Evolutionary conservation across 2,329 filamentous ascomycete genomes (phyloP).

Genomic region (Monosporascus sp.): DNA sequence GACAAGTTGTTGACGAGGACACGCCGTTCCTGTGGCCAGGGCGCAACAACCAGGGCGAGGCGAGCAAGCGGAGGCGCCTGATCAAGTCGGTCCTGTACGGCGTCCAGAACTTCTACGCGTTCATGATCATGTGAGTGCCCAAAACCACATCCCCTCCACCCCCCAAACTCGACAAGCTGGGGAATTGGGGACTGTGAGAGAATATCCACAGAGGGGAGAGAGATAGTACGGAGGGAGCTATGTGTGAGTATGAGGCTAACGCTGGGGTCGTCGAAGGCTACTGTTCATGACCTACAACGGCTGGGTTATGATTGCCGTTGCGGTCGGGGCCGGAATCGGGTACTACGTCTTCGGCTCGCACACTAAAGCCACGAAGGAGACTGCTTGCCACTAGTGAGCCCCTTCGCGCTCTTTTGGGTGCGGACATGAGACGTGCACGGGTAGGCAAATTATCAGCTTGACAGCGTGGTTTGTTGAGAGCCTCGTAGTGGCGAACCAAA

Average conservation of each 20-base stretch:
- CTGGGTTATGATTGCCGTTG: slow-evolving; percentile 91
- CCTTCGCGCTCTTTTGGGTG: no score
- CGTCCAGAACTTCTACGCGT: slow-evolving; percentile 94
- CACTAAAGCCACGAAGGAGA: slow-evolving; percentile 71
- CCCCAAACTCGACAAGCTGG: background rate
- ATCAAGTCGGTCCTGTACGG: slow-evolving; percentile 82
- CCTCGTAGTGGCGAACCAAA: no score
- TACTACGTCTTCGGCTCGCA: slow-evolving; percentile 75
- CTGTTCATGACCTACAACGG: slow-evolving; percentile 99
- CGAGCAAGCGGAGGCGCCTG: slow-evolving; percentile 63
- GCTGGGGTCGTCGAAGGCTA: slow-evolving; percentile 54
- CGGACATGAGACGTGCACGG: no score
- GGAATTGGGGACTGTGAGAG: background rate
- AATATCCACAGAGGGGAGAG: background rate
- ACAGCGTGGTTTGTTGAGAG: no score
- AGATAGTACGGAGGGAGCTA: background rate
- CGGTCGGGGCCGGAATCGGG: slow-evolving; percentile 81
- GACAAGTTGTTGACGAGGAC: slow-evolving; percentile 51
- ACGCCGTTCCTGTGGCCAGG: slow-evolving; percentile 66
- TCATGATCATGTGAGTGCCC: slow-evolving; percentile 91
- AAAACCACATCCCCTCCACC: background rate
- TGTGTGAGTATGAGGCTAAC: background rate
- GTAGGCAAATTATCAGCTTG: no score
- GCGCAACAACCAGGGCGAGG: slow-evolving; percentile 53
- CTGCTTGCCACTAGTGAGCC: slow-evolving; percentile 72